phyloP scores from a whole-genome alignment of 305 asterid genomes.

The Fraxinus velutina region DNA sequence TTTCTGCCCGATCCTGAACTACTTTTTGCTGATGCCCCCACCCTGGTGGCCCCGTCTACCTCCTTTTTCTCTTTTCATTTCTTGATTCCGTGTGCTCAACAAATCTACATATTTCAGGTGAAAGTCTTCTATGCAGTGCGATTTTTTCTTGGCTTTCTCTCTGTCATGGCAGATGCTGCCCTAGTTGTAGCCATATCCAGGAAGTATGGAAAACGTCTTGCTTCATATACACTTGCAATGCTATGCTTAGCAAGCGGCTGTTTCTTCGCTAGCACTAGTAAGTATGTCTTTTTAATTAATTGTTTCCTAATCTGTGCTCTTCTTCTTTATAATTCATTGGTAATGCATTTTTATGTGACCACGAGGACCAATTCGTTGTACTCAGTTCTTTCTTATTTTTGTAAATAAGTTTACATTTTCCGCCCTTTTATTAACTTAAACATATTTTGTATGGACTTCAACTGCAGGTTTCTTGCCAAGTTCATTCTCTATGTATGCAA shows the following conservation, averaged over 20 bases:
- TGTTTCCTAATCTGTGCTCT: conserved; percentile 2
- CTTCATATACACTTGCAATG: conserved; percentile 92
- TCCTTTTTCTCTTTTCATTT: not conserved
- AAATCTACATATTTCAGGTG: conserved; percentile 52
- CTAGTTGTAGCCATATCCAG: conserved; percentile 85
- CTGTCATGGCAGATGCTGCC: conserved; percentile 76
- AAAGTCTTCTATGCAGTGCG: conserved; percentile 88
- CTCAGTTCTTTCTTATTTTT: not conserved
- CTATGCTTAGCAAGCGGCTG: conserved; percentile 96
- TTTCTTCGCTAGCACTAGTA: conserved; percentile 95
- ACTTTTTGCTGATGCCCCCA: not conserved
- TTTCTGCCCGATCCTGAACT: not conserved
- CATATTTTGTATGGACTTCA: conserved; percentile 17
- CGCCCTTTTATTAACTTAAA: conserved; percentile 3
- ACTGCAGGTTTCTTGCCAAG: conserved; percentile 91
- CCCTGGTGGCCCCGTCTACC: not conserved
- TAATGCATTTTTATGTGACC: not conserved
- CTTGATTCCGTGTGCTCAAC: conserved; percentile 16
- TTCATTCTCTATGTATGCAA: conserved; percentile 91
- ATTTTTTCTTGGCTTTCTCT: conserved; percentile 65
- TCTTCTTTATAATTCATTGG: conserved; percentile 18
- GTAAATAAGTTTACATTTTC: not conserved
- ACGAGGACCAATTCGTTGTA: not conserved
- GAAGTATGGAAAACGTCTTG: conserved; percentile 92
- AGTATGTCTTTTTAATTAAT: conserved; percentile 32